Conservation (phyloP, 345 rosid genomes). For the Xanthoceras sorbifolium region DNA sequence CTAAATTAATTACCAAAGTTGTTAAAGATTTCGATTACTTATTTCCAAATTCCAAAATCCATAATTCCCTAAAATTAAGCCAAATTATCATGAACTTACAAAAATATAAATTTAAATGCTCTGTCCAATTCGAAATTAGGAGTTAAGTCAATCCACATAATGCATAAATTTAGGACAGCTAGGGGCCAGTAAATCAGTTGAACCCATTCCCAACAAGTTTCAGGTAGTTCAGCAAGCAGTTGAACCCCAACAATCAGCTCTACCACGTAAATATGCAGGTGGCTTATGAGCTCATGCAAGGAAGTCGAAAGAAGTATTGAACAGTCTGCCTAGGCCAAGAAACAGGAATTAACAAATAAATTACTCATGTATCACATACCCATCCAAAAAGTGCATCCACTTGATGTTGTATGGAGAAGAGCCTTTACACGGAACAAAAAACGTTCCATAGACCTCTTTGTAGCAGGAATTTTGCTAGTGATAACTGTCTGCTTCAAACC, state of each 20-base stretch:
- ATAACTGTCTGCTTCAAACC: constrained; percentile 72
- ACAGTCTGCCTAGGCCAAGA: background rate
- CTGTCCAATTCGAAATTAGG: background rate
- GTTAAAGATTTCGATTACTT: background rate
- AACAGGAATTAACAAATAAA: background rate
- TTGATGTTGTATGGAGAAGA: constrained; percentile 72
- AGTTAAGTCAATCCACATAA: background rate
- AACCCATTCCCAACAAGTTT: background rate
- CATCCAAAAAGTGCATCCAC: constrained; percentile 83
- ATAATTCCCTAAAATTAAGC: background rate
- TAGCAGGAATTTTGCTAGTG: constrained; percentile 76
- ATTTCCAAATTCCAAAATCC: background rate
- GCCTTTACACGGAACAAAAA: constrained; percentile 79
- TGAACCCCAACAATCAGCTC: background rate
- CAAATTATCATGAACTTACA: background rate
- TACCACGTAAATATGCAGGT: background rate
- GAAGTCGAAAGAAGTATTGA: background rate
- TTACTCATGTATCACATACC: constrained; percentile 43
- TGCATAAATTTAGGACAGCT: background rate
- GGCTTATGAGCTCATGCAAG: background rate
- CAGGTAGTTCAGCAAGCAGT: background rate
- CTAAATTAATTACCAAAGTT: no score
- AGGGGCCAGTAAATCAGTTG: background rate
- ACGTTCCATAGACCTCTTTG: constrained; percentile 82
- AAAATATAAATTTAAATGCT: background rate